A percentile compares a stretch with the other conserved stretches of the same genome.
These are phyloP conservation scores for Aspergillus bridgeri DNA, from an alignment of 495 filamentous ascomycete genomes.

Conservation along the genomic window DNA sequence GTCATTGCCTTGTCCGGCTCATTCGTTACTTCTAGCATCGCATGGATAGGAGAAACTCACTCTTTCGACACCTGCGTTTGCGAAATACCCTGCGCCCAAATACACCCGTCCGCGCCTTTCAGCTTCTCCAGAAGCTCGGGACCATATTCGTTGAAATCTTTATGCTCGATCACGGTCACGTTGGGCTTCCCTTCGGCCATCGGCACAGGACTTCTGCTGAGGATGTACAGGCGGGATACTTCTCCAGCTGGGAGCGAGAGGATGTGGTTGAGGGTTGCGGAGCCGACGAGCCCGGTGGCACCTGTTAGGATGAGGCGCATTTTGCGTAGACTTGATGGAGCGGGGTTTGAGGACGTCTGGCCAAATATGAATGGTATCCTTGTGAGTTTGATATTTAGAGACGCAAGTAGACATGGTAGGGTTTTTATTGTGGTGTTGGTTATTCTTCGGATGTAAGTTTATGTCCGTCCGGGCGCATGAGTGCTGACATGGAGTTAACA, in stretches of 20 bases:
- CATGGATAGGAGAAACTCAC: conserved; percentile 33
- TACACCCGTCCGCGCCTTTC: conserved; percentile 59
- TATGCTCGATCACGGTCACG: conserved; percentile 62
- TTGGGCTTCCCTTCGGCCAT: conserved; percentile 60
- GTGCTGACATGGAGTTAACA: too few relatives aligned
- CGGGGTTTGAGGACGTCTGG: too few relatives aligned
- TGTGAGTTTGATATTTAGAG: too few relatives aligned
- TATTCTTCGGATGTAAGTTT: too few relatives aligned
- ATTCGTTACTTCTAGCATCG: too few relatives aligned
- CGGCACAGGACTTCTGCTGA: conserved; percentile 61
- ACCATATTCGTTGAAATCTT: conserved; percentile 59
- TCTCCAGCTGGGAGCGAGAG: conserved; percentile 43
- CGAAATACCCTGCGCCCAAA: conserved; percentile 69
- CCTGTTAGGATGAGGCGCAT: conserved; percentile 78
- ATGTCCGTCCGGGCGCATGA: too few relatives aligned
- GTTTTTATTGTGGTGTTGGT: too few relatives aligned
- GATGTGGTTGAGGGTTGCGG: conserved; percentile 60
- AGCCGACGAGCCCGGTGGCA: conserved; percentile 70
- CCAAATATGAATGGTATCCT: too few relatives aligned
- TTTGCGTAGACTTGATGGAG: not conserved
- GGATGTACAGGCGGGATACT: conserved; percentile 61
- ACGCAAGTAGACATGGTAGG: too few relatives aligned
- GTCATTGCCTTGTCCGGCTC: too few relatives aligned
- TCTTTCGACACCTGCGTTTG: conserved; percentile 55
- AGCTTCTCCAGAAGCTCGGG: conserved; percentile 54